A percentile compares a stretch with the other conserved stretches of the same genome.
Evolutionary conservation across 768 basidiomycete species (phyloP).

Genomic region (Trametes sanguinea): DNA sequence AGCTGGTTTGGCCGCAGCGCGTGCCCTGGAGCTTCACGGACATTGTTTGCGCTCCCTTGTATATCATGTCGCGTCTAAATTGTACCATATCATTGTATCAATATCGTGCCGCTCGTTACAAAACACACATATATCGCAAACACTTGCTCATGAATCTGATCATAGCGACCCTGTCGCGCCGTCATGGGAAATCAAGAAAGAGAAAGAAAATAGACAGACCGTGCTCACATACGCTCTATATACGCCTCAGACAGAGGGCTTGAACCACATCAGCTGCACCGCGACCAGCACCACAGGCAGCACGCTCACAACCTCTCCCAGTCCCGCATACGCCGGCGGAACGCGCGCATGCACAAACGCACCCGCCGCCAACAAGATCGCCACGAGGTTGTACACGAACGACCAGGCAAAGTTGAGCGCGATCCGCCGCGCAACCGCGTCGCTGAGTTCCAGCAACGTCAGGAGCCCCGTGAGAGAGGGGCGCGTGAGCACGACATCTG

Average conservation of each 20-base stretch:
- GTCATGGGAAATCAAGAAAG: no score
- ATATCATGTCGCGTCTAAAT: not conserved
- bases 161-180: no score
- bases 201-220: no score
- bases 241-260: slow-evolving; percentile 11
- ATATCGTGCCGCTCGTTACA: not conserved
- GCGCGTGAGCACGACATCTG: slow-evolving; percentile 48
- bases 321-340: slow-evolving; percentile 44
- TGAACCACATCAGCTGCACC: slow-evolving; percentile 34
- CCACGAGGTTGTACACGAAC: slow-evolving; percentile 45
- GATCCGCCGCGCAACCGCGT: slow-evolving; percentile 38
- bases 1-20: not conserved
- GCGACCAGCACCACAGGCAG: slow-evolving; percentile 44
- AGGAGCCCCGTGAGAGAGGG: slow-evolving; percentile 38
- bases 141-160: no score
- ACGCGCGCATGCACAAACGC: slow-evolving; percentile 44
- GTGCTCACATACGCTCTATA: not conserved
- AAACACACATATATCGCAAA: no score
- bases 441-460: slow-evolving; percentile 41
- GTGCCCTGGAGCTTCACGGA: not conserved
- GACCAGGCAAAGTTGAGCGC: slow-evolving; percentile 41
- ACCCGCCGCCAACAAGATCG: slow-evolving; percentile 52
- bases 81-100: not conserved
- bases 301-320: slow-evolving; percentile 47
- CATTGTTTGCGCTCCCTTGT: not conserved